These are phyloP conservation scores for Alternaria consortialis DNA, from an alignment of 2,329 filamentous ascomycete species.

Conservation along the genomic window DNA sequence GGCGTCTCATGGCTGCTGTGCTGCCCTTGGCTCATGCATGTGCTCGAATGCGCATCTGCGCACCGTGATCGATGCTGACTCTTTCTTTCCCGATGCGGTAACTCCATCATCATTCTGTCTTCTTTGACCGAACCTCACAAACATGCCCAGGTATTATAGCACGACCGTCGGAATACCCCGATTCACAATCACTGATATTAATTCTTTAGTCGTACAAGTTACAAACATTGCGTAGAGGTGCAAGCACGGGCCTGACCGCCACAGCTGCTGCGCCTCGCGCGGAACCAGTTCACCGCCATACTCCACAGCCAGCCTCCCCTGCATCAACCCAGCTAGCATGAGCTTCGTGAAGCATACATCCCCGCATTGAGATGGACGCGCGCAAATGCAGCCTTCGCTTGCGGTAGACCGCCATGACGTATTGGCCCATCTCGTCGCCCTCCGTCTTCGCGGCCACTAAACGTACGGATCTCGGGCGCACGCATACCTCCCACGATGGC, in stretches of 20 bases:
- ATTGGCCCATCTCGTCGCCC: constrained; percentile 89
- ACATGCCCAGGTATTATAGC: too few species aligned
- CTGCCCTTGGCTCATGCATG: background rate
- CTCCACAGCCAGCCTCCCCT: constrained; percentile 37
- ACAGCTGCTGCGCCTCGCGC: constrained; percentile 26
- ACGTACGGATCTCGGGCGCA: constrained; percentile 63
- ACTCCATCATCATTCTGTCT: background rate
- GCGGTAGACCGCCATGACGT: constrained; percentile 69
- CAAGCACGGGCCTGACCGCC: constrained; percentile 21
- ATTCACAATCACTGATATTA: background rate
- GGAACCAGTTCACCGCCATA: constrained; percentile 23
- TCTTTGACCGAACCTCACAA: background rate
- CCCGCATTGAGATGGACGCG: constrained; percentile 46
- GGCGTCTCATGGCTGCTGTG: background rate
- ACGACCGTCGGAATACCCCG: too few species aligned
- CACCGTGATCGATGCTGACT: constrained; percentile 10
- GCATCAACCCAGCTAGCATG: constrained; percentile 35
- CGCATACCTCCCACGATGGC: constrained; percentile 70
- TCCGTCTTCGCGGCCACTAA: constrained; percentile 82
- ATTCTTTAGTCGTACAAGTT: background rate
- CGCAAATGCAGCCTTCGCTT: constrained; percentile 50
- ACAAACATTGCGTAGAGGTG: background rate
- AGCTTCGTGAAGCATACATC: constrained; percentile 30
- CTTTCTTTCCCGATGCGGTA: constrained; percentile 11
- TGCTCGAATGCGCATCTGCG: constrained; percentile 21